Conservation (phyloP, 495 filamentous ascomycete genomes). For the Lepidopterella palustris region DNA sequence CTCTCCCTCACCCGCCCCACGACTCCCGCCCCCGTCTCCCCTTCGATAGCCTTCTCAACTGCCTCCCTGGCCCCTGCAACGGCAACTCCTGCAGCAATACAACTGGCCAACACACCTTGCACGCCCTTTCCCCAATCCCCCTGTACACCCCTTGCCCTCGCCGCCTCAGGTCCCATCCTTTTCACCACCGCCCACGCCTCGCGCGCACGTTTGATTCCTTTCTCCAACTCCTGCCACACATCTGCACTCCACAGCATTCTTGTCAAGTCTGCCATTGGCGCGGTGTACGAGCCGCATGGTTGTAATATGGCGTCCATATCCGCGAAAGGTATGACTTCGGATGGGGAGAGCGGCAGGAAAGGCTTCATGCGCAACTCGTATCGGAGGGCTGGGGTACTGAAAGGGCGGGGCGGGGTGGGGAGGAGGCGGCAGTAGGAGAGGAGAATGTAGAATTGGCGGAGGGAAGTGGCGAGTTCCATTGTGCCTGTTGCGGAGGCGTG, state of each 20-base stretch:
- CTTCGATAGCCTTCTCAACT: constrained; percentile 23
- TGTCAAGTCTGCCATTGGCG: constrained; percentile 20
- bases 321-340: constrained; percentile 61
- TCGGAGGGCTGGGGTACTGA: constrained; percentile 60
- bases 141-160: constrained; percentile 27
- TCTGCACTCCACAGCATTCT: neutral
- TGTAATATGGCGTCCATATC: constrained; percentile 47
- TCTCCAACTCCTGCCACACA: constrained; percentile 16
- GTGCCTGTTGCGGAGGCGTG: no score
- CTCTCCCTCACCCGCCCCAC: neutral
- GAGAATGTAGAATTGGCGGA: constrained; percentile 55
- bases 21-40: constrained; percentile 1
- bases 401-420: constrained; percentile 54
- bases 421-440: constrained; percentile 57
- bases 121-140: constrained; percentile 29
- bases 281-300: constrained; percentile 40
- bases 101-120: constrained; percentile 54
- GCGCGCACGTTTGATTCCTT: constrained; percentile 26
- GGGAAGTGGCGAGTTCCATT: neutral
- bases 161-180: constrained; percentile 24
- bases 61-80: constrained; percentile 53
- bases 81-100: constrained; percentile 60
- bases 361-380: constrained; percentile 91
- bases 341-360: constrained; percentile 62
- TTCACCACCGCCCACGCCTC: constrained; percentile 27